Conservation (phyloP, 306 rosid genomes). For the Cicer pinnatifidum region DNA sequence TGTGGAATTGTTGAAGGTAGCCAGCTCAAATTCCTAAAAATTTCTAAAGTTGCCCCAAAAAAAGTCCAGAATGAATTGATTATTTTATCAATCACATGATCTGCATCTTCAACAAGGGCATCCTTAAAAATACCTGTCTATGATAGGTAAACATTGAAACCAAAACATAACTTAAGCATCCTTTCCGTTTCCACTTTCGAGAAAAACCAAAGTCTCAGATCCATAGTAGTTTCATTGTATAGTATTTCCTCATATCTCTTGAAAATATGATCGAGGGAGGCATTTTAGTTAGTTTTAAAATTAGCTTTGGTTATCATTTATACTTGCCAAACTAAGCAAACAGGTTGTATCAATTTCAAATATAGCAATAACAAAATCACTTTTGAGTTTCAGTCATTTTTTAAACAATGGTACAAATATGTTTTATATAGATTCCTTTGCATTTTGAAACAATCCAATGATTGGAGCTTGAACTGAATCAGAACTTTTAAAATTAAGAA, state of each 20-base stretch:
- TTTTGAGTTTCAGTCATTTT: not conserved
- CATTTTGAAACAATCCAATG: constrained; percentile 1
- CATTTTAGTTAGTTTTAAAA: not conserved
- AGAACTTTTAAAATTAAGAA: constrained; percentile 8
- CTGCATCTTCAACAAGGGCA: not conserved
- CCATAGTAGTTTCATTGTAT: too few relatives aligned
- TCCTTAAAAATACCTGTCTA: not conserved
- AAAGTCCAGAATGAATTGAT: too few relatives aligned
- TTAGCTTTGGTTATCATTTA: not conserved
- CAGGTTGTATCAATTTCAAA: not conserved
- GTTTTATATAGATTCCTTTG: not conserved
- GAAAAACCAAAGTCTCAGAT: not conserved
- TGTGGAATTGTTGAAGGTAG: too few relatives aligned
- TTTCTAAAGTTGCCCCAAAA: not conserved
- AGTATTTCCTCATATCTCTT: too few relatives aligned
- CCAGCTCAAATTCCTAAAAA: too few relatives aligned
- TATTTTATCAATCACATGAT: not conserved
- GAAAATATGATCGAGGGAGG: not conserved
- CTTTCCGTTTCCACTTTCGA: not conserved
- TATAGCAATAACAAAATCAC: not conserved
- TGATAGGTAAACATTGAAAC: not conserved
- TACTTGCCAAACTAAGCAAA: constrained; percentile 18
- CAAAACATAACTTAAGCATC: not conserved
- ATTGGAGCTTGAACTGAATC: constrained; percentile 9
- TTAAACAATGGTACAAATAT: not conserved